Percentiles rank a stretch among this genome's conserved stretches.
phyloP scores from a whole-genome alignment of 305 asterid species.

The Stenogyne calaminthoides region DNA sequence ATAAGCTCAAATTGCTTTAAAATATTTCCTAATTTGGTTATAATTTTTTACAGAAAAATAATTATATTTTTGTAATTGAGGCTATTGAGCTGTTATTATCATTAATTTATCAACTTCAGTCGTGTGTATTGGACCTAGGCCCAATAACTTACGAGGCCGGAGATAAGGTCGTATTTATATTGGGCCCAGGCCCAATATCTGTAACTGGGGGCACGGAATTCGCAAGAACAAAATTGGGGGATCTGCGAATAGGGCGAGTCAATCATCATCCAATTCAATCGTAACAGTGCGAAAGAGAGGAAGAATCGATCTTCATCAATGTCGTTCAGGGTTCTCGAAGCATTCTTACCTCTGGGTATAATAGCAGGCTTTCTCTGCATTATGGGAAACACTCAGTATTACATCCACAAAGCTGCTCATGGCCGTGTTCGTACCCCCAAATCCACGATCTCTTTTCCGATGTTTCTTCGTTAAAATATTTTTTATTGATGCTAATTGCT shows the following conservation, averaged over 20 bases:
- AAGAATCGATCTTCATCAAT: slow-evolving; percentile 30
- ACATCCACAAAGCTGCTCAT: slow-evolving; percentile 87
- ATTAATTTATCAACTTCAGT: too few relatives aligned
- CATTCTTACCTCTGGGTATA: slow-evolving; percentile 83
- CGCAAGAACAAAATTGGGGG: neutral
- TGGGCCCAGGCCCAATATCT: slow-evolving; percentile 18
- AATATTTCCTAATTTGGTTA: too few relatives aligned
- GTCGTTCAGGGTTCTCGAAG: slow-evolving; percentile 73
- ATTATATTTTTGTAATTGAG: too few relatives aligned
- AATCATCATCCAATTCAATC: neutral
- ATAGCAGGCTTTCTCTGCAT: slow-evolving; percentile 95
- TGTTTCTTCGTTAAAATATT: neutral
- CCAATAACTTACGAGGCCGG: neutral
- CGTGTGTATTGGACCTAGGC: too few relatives aligned
- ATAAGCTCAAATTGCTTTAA: too few relatives aligned
- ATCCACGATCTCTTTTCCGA: neutral
- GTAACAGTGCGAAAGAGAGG: neutral
- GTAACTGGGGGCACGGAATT: neutral
- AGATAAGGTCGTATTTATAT: neutral
- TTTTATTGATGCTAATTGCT: neutral
- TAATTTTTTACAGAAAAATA: too few relatives aligned
- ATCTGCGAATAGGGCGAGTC: slow-evolving; percentile 5
- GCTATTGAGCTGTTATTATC: too few relatives aligned
- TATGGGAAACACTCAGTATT: slow-evolving; percentile 87
- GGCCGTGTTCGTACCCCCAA: slow-evolving; percentile 65